Evolutionary conservation across 345 rosid genomes (phyloP).

Genomic region (Lumnitzera littorea): DNA sequence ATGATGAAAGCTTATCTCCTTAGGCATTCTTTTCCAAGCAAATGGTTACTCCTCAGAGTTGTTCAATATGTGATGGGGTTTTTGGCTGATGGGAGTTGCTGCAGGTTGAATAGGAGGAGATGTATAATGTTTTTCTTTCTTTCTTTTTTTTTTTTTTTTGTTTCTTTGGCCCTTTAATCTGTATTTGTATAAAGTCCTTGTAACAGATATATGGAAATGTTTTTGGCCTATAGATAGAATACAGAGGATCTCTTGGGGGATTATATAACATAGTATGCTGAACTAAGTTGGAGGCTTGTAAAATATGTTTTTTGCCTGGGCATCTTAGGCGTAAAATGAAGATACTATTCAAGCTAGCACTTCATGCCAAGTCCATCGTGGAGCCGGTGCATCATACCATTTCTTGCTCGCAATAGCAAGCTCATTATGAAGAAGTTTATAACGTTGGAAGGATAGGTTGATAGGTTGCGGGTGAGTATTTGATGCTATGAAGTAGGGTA

Average conservation of each 20-base stretch:
- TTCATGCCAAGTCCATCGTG: no score
- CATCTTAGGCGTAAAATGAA: no score
- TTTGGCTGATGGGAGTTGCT: conserved; percentile 16
- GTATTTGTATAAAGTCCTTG: conserved; percentile 39
- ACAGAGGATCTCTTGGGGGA: conserved; percentile 17
- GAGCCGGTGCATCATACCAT: no score
- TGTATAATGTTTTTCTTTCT: conserved; percentile 10
- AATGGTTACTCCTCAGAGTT: not conserved
- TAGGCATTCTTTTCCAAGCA: conserved; percentile 17
- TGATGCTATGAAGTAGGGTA: no score
- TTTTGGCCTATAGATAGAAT: conserved; percentile 34
- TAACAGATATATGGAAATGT: conserved; percentile 29
- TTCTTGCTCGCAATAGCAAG: no score
- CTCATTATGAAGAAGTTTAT: no score
- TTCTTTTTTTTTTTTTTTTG: not conserved
- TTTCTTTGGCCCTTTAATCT: conserved; percentile 11
- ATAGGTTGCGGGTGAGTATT: no score
- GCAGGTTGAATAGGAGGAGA: conserved; percentile 12
- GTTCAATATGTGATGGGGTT: conserved; percentile 5
- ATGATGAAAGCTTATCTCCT: conserved; percentile 50
- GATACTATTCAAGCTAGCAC: no score
- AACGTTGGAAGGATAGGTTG: no score
- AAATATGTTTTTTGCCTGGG: not conserved
- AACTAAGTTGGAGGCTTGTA: not conserved
- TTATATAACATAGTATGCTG: conserved; percentile 7